phyloP scores from a whole-genome alignment of 441 rosid species.

The Euphorbia schlechtendalii region DNA sequence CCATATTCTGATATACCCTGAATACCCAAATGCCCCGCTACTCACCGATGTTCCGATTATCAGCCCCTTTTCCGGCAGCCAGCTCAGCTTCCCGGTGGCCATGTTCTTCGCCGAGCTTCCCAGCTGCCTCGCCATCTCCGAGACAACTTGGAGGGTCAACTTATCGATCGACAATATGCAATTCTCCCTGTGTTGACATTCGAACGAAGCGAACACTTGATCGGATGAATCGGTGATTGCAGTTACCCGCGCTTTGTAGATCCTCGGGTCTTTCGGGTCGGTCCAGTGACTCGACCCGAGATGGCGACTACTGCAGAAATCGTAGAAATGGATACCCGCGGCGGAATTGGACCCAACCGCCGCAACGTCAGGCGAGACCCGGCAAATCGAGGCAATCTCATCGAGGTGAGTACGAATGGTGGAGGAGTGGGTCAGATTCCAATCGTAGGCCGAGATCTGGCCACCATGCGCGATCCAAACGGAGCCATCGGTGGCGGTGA shows the following conservation, averaged over 20 bases:
- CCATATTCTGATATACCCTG: conserved; percentile 81
- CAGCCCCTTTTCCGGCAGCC: conserved; percentile 44
- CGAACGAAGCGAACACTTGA: conserved; percentile 60
- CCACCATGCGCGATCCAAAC: conserved; percentile 92
- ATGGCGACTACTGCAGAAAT: conserved; percentile 50
- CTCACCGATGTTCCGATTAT: conserved; percentile 51
- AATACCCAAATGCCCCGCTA: conserved; percentile 69
- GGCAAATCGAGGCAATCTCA: conserved; percentile 53
- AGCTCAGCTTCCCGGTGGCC: conserved; percentile 60
- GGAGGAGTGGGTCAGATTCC: conserved; percentile 48
- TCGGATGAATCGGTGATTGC: conserved; percentile 48
- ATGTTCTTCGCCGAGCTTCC: conserved; percentile 59
- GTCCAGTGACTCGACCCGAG: conserved; percentile 65
- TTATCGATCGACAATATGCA: conserved; percentile 56
- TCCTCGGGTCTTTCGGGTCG: conserved; percentile 74
- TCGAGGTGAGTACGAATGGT: conserved; percentile 77
- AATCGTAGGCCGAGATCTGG: conserved; percentile 72
- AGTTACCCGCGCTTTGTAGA: conserved; percentile 60
- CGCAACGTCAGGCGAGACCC: conserved; percentile 55
- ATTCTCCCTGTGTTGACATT: conserved; percentile 77
- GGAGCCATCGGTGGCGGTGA: conserved; percentile 65
- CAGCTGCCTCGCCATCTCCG: conserved; percentile 55
- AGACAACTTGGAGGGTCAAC: conserved; percentile 54
- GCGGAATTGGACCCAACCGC: conserved; percentile 58
- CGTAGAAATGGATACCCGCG: conserved; percentile 82